Conservation (phyloP, 768 basidiomycete genomes). For the Exsudoporus frostii region DNA sequence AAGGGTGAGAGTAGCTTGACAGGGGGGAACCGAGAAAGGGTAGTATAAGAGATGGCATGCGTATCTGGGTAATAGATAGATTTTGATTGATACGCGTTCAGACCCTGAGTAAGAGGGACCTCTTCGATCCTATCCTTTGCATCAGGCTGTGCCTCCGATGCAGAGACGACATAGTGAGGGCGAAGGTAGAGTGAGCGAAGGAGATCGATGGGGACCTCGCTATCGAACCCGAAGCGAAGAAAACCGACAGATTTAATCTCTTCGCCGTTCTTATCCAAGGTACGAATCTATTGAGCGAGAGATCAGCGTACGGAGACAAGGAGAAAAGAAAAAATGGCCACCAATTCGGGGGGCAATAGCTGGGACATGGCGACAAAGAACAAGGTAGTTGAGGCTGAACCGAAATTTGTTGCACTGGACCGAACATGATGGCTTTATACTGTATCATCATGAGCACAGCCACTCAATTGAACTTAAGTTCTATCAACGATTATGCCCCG, state of each 20-base stretch:
- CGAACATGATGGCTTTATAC: too few relatives aligned
- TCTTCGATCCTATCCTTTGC: conserved; percentile 40
- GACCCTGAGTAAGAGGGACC: conserved; percentile 39
- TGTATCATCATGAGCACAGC: conserved; percentile 8
- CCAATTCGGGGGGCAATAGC: conserved; percentile 18
- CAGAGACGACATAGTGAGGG: conserved; percentile 64
- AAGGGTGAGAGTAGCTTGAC: conserved; percentile 81
- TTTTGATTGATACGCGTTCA: conserved; percentile 66
- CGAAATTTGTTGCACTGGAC: not conserved
- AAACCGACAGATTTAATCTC: conserved; percentile 81
- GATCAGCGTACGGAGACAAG: conserved; percentile 4
- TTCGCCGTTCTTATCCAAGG: conserved; percentile 69
- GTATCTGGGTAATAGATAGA: conserved; percentile 81
- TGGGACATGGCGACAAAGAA: conserved; percentile 18
- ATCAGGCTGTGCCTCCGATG: conserved; percentile 34
- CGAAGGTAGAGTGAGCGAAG: conserved; percentile 89
- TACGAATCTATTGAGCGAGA: conserved; percentile 44
- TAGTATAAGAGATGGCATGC: conserved; percentile 87
- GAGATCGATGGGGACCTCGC: conserved; percentile 72
- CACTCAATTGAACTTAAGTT: conserved; percentile 3
- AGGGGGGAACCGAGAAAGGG: conserved; percentile 88
- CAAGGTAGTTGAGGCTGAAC: not conserved
- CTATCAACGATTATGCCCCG: conserved; percentile 57
- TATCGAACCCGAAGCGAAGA: conserved; percentile 87
- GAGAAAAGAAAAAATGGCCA: not conserved